Conservation (phyloP, 116 monocot genomes). For the Thalassia testudinum region DNA sequence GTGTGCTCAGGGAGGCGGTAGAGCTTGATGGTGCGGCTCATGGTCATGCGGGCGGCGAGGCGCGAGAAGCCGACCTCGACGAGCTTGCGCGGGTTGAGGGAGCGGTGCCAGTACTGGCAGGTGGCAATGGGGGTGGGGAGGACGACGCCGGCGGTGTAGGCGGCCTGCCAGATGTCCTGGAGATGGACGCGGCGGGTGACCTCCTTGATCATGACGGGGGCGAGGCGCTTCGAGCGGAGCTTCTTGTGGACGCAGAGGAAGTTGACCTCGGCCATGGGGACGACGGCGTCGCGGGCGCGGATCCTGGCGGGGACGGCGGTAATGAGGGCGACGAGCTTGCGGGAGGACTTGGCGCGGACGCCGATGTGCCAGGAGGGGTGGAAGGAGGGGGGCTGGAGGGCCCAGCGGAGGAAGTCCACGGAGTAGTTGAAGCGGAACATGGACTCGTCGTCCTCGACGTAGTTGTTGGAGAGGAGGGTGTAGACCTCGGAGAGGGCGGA, state of each 20-base stretch:
- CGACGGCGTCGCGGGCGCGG: slow-evolving; percentile 25
- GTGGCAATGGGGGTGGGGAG: slow-evolving; percentile 59
- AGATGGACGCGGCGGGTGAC: slow-evolving; percentile 55
- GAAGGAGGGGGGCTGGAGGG: slow-evolving; percentile 39
- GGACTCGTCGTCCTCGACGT: slow-evolving; percentile 62
- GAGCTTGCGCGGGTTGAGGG: slow-evolving; percentile 66
- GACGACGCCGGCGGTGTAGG: slow-evolving; percentile 51
- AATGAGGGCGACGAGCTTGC: slow-evolving; percentile 75
- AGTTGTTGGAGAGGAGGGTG: slow-evolving; percentile 44
- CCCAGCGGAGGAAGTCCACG: slow-evolving; percentile 54
- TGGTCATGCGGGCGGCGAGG: slow-evolving; percentile 48
- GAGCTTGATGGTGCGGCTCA: slow-evolving; percentile 44
- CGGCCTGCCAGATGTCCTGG: slow-evolving; percentile 73
- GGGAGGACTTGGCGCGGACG: slow-evolving; percentile 33
- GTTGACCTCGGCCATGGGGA: slow-evolving; percentile 62
- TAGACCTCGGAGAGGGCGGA: slow-evolving; percentile 40
- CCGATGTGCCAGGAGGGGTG: slow-evolving; percentile 63
- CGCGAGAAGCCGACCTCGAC: slow-evolving; percentile 55
- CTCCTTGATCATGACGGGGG: slow-evolving; percentile 73
- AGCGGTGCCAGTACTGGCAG: slow-evolving; percentile 55
- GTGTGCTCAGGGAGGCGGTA: slow-evolving; percentile 39
- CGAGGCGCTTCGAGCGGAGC: slow-evolving; percentile 60
- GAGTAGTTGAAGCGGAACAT: slow-evolving; percentile 83
- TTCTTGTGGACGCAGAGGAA: slow-evolving; percentile 84
- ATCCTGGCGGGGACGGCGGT: slow-evolving; percentile 49